Evolutionary conservation across 352 stramenopile species (phyloP), one percentile per base, ranked within the genome.

Genomic region (Pythium coloratum): DNA sequence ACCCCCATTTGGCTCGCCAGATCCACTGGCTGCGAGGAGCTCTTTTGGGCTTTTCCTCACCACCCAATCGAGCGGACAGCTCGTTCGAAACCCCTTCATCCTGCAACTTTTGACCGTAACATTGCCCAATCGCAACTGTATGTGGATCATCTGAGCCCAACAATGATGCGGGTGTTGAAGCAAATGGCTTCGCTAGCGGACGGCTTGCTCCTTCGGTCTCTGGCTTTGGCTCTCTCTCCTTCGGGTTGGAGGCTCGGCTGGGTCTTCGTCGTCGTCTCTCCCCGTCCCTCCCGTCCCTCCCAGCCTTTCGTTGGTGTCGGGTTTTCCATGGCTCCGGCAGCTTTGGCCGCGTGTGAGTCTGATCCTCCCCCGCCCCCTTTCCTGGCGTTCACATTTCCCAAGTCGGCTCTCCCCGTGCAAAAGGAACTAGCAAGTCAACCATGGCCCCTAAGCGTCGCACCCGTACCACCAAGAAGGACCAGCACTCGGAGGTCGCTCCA

Each of bases 401-500:
- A 76, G 62, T 70, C 66, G 59, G 73, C 69, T 73, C 55, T 63
- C 49, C 54, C 53, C 66, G 49, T 51, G 74, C 66, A 61, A 66
- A 57, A 67, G 57, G 57, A 76, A 50, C 38, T 53, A 30, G 1
- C 16, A 46, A 58, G 26, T n/a, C n/a, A 53, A 78, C 58, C 42
- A 93, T 95, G 86, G 86, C 86, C 69, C 86, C 86, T 55, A 91
- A 89, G 74, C 84, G 85, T 84, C 86, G 86, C 66, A 90, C 81
- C 13, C 82, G 82, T 75, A 94, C 89, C 73, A 89, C 81, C 68
- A 90, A 85, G 71, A 93, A 92, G 78, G 86, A 95, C 78, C 76
- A 84, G 68, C 79, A 90, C 77, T 86, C 86, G 64, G 70, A 58
- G 62, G 64, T 95, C 50, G 51, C 84, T 62, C 24, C 71, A 6